A percentile compares a stretch with the other conserved stretches of the same genome.
These are phyloP conservation scores for Oidiodendron maius DNA, from an alignment of 495 filamentous ascomycete species.

Conservation along the genomic window DNA sequence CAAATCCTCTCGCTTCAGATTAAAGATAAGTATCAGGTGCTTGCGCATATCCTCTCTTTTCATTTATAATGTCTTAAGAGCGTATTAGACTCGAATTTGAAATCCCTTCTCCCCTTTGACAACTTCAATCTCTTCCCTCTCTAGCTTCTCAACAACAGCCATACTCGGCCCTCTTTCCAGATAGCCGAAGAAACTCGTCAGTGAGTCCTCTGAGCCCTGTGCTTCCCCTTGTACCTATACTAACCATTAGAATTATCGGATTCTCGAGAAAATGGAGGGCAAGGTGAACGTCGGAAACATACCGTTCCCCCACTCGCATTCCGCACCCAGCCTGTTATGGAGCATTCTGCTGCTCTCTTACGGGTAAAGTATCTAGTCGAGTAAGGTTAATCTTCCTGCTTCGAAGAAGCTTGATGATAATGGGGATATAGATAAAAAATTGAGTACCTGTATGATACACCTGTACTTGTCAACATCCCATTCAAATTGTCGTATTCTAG, in stretches of 20 bases:
- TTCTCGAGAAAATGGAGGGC: too few relatives aligned
- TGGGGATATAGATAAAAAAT: too few relatives aligned
- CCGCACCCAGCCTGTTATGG: conserved; percentile 72
- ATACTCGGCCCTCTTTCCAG: conserved; percentile 64
- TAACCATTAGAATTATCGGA: conserved; percentile 3
- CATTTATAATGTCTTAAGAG: not conserved
- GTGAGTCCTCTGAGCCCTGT: conserved; percentile 58
- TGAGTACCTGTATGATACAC: conserved; percentile 13
- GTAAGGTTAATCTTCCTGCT: not conserved
- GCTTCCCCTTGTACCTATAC: conserved; percentile 84
- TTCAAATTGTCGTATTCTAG: too few relatives aligned
- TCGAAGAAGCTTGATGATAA: not conserved
- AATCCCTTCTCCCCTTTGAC: conserved; percentile 62
- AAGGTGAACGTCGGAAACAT: conserved; percentile 4
- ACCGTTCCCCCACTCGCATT: conserved; percentile 72
- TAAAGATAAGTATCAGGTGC: too few relatives aligned
- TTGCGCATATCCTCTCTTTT: too few relatives aligned
- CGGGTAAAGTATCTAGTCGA: conserved; percentile 58
- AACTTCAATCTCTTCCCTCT: conserved; percentile 56
- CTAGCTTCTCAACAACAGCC: conserved; percentile 67
- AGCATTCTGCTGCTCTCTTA: conserved; percentile 56
- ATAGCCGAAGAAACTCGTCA: conserved; percentile 67
- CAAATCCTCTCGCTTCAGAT: too few relatives aligned
- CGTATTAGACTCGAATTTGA: conserved; percentile 28
- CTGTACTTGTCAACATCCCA: not conserved